Base-by-base conservation (phyloP, 257 asterid genomes). In the Nicotiana obtusifolia region DNA sequence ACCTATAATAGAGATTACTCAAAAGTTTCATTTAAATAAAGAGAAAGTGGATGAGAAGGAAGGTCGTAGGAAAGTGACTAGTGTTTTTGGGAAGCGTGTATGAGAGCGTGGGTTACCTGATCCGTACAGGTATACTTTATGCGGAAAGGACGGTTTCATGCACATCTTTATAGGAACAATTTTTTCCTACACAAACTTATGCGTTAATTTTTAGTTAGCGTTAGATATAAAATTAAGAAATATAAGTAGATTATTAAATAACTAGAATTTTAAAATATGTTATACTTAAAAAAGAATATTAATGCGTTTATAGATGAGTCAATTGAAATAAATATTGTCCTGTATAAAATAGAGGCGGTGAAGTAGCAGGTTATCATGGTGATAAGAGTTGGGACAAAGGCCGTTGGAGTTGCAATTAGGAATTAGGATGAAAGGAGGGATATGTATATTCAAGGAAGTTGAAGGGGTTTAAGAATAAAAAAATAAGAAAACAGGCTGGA, bases 401-500 rank as follows among this genome's bases (percentile, higher is more conserved):
- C 44, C 62, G 80, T 47, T 75, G 80, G 37, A 75, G 44, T 4
- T 73, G 78, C 8, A 44, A 13, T 73, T 14, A 37, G 17, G n/a
- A 35, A 68, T 26, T 13, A 73, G n/a, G 19, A 57, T 9, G 59
- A 47, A 14, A 61, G 80, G 82, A 66, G 33, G 24, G 68, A 78
- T 64, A 14, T 56, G 66, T 37, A 81, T n/a, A 73, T 49, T 26
- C 10, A 33, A 52, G 77, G 64, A 65, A 68, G 67, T 73, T 30
- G 52, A 31, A 41, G 62, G 44, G 6, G 35, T 83, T 15, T 1
- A 24, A 24, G 7, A 75, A 49, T 75, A 44, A 77, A 26, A 57
- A 78, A 0, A 81, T 33, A 82, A 65, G 10, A 28, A 66, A 86
- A 92, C 97, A 94, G 98, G 90, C 97, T 94, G 97, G 88, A 85